These are phyloP conservation scores for Cystobasidium tubakii DNA, from an alignment of 768 basidiomycete genomes.

Conservation along the genomic window DNA sequence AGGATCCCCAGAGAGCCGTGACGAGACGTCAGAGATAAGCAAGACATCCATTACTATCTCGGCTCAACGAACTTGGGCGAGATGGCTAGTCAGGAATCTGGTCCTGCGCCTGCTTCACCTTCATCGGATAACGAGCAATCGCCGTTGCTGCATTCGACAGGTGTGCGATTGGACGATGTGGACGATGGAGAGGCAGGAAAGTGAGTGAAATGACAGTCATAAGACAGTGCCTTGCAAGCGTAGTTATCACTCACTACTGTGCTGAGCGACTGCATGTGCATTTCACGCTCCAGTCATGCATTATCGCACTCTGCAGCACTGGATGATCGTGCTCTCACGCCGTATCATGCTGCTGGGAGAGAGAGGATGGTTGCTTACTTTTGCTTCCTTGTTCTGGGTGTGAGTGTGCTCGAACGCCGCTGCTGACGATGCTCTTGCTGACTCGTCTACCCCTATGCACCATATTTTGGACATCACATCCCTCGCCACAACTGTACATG, in stretches of 20 bases:
- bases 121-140: not conserved
- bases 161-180: not conserved
- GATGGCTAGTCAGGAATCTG: no score
- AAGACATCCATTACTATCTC: no score
- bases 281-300: not conserved
- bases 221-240: no score
- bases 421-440: not conserved
- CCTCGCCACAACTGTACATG: not conserved
- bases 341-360: not conserved
- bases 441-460: no score
- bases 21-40: no score
- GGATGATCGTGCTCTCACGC: not conserved
- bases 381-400: conserved; percentile 22
- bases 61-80: no score
- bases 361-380: not conserved
- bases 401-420: not conserved
- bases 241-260: no score
- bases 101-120: not conserved
- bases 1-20: no score
- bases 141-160: not conserved
- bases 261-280: no score
- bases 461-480: not conserved
- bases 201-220: not conserved
- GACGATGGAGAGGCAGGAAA: not conserved
- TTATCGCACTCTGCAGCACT: not conserved